Evolutionary conservation across 495 filamentous ascomycete species (phyloP), one percentile per base, ranked within the genome.

Genomic region (Neurospora sp.): DNA sequence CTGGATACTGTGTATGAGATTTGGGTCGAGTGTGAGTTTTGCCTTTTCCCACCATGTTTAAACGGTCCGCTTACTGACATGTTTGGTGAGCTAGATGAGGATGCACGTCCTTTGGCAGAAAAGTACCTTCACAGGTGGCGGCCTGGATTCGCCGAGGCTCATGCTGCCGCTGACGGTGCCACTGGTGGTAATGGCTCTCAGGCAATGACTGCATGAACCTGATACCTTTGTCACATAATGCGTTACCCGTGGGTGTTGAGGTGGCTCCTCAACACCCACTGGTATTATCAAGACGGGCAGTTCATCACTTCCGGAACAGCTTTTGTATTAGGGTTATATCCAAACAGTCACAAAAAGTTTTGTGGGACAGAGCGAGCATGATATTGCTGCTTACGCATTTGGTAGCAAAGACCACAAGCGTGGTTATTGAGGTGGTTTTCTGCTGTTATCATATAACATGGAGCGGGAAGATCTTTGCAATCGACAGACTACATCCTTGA

Each of bases 1-100:
- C 81, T 99, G 31, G 92, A 97, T 78, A 89, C 90, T 0, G 82
- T 98, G 27, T 92, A 94, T 78, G 92, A 94, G 75, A 89, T 98
- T 48, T 98, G 95, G 89, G 86, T 87, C 69, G 93, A 91, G 65
- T 92, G 92, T 92, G 83, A 84, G 89, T 83, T 41, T 10, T 65
- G 40, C 22, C 48, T 68, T 61, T 40, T 5, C 69, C 75, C 68
- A 70, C 73, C 9, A 12, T 68, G 48, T 35, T 44, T 59, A 1
- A 22, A 80, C 76, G 77, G 31, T 18, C 14, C 18, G 27, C 12
- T 65, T 69, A 40, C 73, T 78, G 37, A 74, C 71, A 18, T 42
- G 3, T 22, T 37, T 40, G n/a, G 3, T 16, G 37, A 22, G 18
- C 16, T 53, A 80, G 79, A 77, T 65, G 86, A 88, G 77, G 86